Percentiles rank a stretch among this genome's conserved stretches.
phyloP scores from a whole-genome alignment of 2,329 filamentous ascomycete species.

The Arthrobotrys entomopaga region DNA sequence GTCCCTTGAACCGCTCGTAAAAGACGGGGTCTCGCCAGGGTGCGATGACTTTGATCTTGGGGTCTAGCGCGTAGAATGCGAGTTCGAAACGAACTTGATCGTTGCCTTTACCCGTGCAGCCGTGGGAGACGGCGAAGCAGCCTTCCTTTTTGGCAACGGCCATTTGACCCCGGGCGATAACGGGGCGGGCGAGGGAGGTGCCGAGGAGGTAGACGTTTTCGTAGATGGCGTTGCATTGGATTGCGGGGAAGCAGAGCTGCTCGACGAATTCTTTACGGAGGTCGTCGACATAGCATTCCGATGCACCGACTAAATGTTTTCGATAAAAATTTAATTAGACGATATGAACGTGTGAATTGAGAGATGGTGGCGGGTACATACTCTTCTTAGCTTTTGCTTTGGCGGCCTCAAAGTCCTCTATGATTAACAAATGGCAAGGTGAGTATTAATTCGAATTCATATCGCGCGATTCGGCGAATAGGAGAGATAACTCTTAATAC shows the following conservation, averaged over 20 bases:
- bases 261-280: constrained; percentile 80
- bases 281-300: constrained; percentile 67
- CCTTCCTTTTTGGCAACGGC: constrained; percentile 72
- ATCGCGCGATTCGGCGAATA: not conserved
- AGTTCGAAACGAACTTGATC: constrained; percentile 75
- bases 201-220: constrained; percentile 73
- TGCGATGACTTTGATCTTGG: constrained; percentile 76
- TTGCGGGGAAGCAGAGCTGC: constrained; percentile 80
- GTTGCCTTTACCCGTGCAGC: constrained; percentile 74
- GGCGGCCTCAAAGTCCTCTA: constrained; percentile 77
- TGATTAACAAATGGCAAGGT: constrained; percentile 53
- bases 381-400: constrained; percentile 73
- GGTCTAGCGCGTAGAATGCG: constrained; percentile 71
- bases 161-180: constrained; percentile 76
- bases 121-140: constrained; percentile 67
- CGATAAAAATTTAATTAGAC: constrained; percentile 9
- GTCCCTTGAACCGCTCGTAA: constrained; percentile 76
- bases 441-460: too few species aligned
- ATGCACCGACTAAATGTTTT: constrained; percentile 56
- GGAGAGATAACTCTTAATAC: constrained; percentile 58
- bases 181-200: constrained; percentile 74
- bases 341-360: not conserved
- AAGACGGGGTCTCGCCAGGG: constrained; percentile 78
- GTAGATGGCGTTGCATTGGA: constrained; percentile 78
- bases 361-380: constrained; percentile 14